Evolutionary conservation across 768 basidiomycete genomes (phyloP).

Genomic region (Mrakia blollopis): DNA sequence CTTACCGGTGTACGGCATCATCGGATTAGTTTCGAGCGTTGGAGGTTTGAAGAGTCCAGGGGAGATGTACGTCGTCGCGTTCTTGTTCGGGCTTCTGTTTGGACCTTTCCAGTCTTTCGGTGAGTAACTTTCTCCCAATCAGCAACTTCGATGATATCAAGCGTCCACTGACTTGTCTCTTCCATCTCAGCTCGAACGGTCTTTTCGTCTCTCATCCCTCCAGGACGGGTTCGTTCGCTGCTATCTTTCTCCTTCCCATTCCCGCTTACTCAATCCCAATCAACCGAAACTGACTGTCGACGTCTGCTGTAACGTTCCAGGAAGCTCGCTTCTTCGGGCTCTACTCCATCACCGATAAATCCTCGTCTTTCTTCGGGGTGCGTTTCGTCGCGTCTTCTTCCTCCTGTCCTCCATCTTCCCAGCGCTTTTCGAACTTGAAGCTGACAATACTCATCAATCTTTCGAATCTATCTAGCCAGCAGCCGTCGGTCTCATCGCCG

Average conservation of each 20-base stretch:
- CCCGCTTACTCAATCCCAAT: neutral
- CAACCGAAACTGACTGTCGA: too few relatives aligned
- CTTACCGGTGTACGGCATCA: constrained; percentile 74
- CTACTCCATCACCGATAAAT: constrained; percentile 76
- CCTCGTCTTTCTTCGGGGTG: constrained; percentile 77
- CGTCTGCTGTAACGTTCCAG: constrained; percentile 54
- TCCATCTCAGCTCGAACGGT: constrained; percentile 59
- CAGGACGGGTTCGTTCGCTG: constrained; percentile 38
- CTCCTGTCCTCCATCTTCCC: neutral
- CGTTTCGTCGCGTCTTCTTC: neutral
- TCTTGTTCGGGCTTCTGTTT: constrained; percentile 67
- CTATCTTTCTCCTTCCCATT: neutral
- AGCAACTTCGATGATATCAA: neutral
- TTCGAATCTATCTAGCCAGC: constrained; percentile 50
- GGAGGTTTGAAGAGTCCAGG: constrained; percentile 70
- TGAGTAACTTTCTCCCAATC: neutral
- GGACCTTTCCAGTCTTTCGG: constrained; percentile 79
- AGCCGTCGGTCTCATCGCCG: constrained; percentile 79
- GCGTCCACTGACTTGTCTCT: neutral
- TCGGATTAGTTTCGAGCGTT: constrained; percentile 48
- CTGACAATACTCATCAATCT: neutral
- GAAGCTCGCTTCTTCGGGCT: constrained; percentile 82
- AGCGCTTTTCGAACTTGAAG: neutral
- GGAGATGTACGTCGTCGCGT: constrained; percentile 80
- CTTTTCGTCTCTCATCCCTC: constrained; percentile 80